Evolutionary conservation across 2,329 filamentous ascomycete species (phyloP).

Genomic region (Gremmenia infestans): DNA sequence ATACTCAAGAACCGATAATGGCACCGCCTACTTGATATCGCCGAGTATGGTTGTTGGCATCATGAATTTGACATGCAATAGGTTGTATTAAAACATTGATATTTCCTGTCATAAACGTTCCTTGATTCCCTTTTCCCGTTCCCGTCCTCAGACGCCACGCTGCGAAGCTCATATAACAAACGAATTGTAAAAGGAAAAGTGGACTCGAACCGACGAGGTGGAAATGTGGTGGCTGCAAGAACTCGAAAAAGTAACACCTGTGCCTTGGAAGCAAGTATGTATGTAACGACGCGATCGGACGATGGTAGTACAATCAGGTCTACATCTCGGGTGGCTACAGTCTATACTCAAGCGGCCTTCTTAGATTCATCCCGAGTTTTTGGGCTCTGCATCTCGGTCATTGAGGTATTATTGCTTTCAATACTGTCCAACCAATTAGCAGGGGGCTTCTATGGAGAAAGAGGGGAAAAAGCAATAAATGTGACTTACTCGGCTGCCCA

Average conservation of each 20-base stretch:
- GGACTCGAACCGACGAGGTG: too few relatives aligned
- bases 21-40: too few relatives aligned
- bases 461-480: too few relatives aligned
- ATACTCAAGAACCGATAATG: too few relatives aligned
- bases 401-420: conserved; percentile 41
- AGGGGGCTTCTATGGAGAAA: conserved; percentile 6
- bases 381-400: conserved; percentile 23
- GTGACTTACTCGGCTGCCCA: background rate
- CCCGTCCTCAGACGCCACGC: background rate
- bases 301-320: conserved; percentile 8
- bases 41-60: too few relatives aligned
- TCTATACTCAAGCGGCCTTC: conserved; percentile 16
- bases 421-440: conserved; percentile 85
- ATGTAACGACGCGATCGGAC: conserved; percentile 9
- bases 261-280: conserved; percentile 8
- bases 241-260: conserved; percentile 10
- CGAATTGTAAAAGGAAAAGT: background rate
- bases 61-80: background rate
- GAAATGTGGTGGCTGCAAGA: conserved; percentile 3
- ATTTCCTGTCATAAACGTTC: too few relatives aligned
- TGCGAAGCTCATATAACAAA: background rate
- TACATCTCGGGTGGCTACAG: conserved; percentile 22
- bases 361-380: conserved; percentile 13
- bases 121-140: background rate
- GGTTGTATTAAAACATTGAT: too few relatives aligned